Percentiles rank a stretch among this genome's conserved stretches.
phyloP scores from a whole-genome alignment of 2,329 filamentous ascomycete genomes.

The Leptoxyphium fumago region DNA sequence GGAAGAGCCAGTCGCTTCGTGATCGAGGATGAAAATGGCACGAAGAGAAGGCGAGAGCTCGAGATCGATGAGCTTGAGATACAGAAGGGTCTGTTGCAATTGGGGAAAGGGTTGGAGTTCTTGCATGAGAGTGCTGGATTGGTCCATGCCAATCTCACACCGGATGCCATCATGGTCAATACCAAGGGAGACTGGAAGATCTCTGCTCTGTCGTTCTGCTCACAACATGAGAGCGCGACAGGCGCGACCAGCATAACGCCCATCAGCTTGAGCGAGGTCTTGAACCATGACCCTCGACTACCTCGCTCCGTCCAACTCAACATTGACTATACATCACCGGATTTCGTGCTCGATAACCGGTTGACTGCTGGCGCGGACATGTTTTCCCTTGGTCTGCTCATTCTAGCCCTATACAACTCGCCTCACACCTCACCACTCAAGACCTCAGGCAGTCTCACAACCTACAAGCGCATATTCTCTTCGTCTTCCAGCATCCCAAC shows the following conservation, averaged over 20 bases:
- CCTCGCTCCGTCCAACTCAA: conserved; percentile 75
- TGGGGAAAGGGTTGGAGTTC: conserved; percentile 89
- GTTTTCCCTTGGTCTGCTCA: conserved; percentile 82
- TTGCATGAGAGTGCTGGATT: conserved; percentile 87
- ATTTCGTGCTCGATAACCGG: conserved; percentile 85
- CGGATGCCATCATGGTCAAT: conserved; percentile 87
- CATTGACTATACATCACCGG: conserved; percentile 85
- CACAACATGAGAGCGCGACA: conserved; percentile 60
- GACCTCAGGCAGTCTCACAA: conserved; percentile 61
- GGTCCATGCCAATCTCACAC: conserved; percentile 87
- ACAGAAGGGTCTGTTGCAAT: conserved; percentile 85
- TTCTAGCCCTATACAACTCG: conserved; percentile 85
- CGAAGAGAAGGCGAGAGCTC: conserved; percentile 56
- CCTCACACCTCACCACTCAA: conserved; percentile 80
- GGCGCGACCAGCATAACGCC: conserved; percentile 54
- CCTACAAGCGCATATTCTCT: conserved; percentile 73
- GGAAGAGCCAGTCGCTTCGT: conserved; percentile 66
- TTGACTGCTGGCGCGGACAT: conserved; percentile 75
- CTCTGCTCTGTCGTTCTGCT: conserved; percentile 81
- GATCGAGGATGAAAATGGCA: conserved; percentile 63
- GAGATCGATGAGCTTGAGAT: conserved; percentile 96
- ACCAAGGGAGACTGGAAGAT: conserved; percentile 99
- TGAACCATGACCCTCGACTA: conserved; percentile 73
- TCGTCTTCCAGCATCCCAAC: conserved; percentile 68
- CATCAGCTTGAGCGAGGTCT: conserved; percentile 66